Conservation (phyloP, 306 rosid species). For the Herpetospermum pedunculosum region DNA sequence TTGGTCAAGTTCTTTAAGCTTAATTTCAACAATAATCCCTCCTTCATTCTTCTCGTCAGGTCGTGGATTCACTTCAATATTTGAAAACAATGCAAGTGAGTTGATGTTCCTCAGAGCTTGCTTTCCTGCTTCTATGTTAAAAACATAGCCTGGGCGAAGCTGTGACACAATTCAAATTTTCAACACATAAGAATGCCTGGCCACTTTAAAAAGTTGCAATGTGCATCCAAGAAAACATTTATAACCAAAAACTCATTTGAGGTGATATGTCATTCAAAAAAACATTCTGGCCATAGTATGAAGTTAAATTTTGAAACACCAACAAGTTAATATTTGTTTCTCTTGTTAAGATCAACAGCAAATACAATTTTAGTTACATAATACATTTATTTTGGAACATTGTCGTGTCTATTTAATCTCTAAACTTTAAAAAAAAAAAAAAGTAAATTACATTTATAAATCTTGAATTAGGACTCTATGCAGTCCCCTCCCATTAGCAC, state of each 20-base stretch:
- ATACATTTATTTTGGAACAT: background rate
- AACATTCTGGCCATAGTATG: background rate
- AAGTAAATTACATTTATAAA: background rate
- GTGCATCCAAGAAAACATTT: background rate
- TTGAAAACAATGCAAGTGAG: conserved; percentile 80
- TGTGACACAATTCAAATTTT: conserved; percentile 24
- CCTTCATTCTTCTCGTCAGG: conserved; percentile 95
- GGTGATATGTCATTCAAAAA: background rate
- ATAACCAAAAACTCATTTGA: background rate
- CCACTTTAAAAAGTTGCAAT: background rate
- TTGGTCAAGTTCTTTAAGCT: conserved; percentile 83
- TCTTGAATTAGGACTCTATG: background rate
- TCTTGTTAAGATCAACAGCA: background rate
- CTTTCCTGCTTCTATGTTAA: conserved; percentile 95
- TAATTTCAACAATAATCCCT: conserved; percentile 84
- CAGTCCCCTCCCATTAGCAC: background rate
- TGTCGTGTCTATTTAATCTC: background rate
- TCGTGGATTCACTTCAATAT: conserved; percentile 92
- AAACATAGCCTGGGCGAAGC: conserved; percentile 74
- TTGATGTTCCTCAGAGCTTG: conserved; percentile 90
- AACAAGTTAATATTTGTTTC: background rate
- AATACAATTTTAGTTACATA: background rate
- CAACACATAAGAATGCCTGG: conserved; percentile 13
- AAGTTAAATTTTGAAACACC: background rate
- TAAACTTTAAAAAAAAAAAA: background rate